Evolutionary conservation across 177 flowering plant species (phyloP).

Genomic region (Tripterygium wilfordii): DNA sequence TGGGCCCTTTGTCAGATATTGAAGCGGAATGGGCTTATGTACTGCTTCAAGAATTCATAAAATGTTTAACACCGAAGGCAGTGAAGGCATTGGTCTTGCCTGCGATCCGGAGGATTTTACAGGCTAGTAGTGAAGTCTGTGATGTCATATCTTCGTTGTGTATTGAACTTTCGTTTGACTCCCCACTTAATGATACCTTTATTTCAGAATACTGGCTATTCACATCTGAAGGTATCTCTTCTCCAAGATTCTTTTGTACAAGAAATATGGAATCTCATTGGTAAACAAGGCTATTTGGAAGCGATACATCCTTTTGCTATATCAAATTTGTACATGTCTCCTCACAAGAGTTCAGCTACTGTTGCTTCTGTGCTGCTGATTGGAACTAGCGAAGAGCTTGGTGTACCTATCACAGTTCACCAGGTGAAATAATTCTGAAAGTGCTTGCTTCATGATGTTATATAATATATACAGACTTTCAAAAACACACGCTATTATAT

Average conservation of each 20-base stretch:
- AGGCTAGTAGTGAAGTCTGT: conserved; percentile 49
- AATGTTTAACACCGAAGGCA: conserved; percentile 60
- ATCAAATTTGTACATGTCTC: conserved; percentile 60
- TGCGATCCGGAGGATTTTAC: conserved; percentile 77
- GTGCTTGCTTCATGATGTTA: conserved; percentile 2
- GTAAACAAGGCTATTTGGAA: conserved; percentile 76
- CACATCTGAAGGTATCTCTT: conserved; percentile 86
- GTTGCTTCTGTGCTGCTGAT: conserved; percentile 93
- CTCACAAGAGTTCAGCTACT: conserved; percentile 73
- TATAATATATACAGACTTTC: neutral
- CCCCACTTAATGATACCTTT: conserved; percentile 8
- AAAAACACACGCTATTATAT: neutral
- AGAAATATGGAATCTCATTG: conserved; percentile 72
- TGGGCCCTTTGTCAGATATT: conserved; percentile 42
- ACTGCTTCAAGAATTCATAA: conserved; percentile 70
- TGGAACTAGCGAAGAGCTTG: conserved; percentile 95
- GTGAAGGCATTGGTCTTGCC: conserved; percentile 62
- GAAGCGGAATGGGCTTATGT: conserved; percentile 77
- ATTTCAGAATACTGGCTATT: conserved; percentile 71
- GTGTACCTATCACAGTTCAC: conserved; percentile 76
- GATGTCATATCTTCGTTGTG: neutral
- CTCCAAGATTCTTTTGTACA: conserved; percentile 94
- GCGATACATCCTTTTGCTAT: conserved; percentile 71
- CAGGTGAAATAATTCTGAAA: conserved; percentile 47
- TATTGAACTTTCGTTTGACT: conserved; percentile 5